Base-by-base conservation (phyloP, 23 red algal genomes). In the Chondrus crispus region DNA sequence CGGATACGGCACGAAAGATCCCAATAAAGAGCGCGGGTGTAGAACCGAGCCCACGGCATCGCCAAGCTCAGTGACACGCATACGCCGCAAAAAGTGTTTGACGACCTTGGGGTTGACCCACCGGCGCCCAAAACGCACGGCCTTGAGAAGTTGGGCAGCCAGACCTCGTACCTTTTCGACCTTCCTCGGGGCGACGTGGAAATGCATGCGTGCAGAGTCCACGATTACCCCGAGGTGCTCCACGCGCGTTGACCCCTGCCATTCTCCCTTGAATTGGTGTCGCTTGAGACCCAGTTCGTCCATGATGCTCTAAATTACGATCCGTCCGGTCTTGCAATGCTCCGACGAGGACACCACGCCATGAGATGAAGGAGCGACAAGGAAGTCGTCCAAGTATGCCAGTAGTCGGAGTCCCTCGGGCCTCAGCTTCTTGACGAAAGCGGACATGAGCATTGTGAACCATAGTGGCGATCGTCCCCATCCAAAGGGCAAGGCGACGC, bases 381-480 rank as follows among this genome's bases (percentile, higher is more conserved):
- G 26, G 33, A 72, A 72, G 82, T 86, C 82, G 82, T 86, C 82
- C 0, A 86, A 19, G 22, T 86, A 86, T 6, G 82, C 24, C 53
- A 35, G 16, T 4, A 86, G 28, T 60, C 82, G 54, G 35, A 11
- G 38, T n/a, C 62, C 24, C 12, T 26, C 14, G 28, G 19, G 13
- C 5, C 16, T 14, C 29, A 2, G 82, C 7, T 47, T 26, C 8
- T 72, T n/a, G 5, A 86, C 82, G 7, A 86, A 39, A 4, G 50
- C 60, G 38, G 36, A 46, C 82, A 86, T 86, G 8, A 86, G 13
- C 82, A 37, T 86, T 33, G 38, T 86, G 57, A 68, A 86, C 9
- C 14, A 72, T 2, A 14, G 4, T 5, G 82, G 60, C n/a, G 60
- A 68, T 19, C 20, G 58, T 5, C 28, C 22, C 52, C 54, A 71